phyloP scores from a whole-genome alignment of 2,329 filamentous ascomycete species.

The Colletotrichum kahawae region DNA sequence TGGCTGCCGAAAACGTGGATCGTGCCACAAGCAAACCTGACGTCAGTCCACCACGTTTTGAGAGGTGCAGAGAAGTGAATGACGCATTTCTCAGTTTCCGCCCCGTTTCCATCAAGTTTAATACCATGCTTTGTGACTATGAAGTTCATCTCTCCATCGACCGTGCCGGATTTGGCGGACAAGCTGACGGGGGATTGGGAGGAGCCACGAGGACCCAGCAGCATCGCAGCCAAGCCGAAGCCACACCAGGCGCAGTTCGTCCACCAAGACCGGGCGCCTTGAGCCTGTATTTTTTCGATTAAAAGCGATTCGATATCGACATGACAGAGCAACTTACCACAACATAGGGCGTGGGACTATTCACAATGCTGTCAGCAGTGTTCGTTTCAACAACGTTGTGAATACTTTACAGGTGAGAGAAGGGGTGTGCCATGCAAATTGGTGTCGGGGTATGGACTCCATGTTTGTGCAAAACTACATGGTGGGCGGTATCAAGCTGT shows the following conservation, averaged over 20 bases:
- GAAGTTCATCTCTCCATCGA: background rate
- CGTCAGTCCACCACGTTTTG: background rate
- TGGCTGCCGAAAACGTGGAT: background rate
- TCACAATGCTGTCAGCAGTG: background rate
- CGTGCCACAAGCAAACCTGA: background rate
- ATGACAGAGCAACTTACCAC: background rate
- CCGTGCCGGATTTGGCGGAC: background rate
- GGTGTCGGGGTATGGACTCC: background rate
- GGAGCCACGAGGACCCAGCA: background rate
- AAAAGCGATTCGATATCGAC: accelerated
- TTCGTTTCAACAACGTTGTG: background rate
- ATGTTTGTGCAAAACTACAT: background rate
- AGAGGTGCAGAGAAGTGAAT: background rate
- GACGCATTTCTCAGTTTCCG: background rate
- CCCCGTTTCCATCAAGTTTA: background rate
- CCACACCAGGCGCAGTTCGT: background rate
- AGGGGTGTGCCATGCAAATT: background rate
- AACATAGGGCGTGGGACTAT: background rate
- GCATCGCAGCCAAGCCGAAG: background rate
- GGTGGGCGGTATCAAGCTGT: background rate
- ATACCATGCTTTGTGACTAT: background rate
- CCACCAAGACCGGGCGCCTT: background rate
- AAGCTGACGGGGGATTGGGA: background rate
- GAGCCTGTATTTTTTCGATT: background rate
- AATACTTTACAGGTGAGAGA: background rate